Conservation (phyloP, 1,139 yeast species). For the Taphrina communis region DNA sequence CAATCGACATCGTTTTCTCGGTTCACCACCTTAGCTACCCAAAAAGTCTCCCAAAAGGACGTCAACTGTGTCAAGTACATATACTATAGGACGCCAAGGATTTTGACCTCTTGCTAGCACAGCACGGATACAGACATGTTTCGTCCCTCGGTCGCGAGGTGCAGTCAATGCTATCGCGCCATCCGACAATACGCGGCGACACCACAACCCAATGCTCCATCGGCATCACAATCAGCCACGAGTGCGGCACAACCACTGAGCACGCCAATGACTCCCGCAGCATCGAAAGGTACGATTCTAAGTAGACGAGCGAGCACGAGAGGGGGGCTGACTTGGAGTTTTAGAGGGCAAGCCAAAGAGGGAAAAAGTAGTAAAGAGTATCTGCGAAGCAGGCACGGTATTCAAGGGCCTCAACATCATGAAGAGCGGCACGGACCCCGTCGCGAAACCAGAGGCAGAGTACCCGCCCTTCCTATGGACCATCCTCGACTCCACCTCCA, state of each 20-base stretch:
- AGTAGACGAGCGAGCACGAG: background rate
- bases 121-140: background rate
- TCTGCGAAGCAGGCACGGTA: slow-evolving; percentile 65
- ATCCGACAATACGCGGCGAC: slow-evolving; percentile 5
- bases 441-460: slow-evolving; percentile 83
- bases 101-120: background rate
- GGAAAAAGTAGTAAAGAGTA: slow-evolving; percentile 30
- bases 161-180: background rate
- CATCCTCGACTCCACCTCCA: slow-evolving; percentile 49
- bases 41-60: background rate
- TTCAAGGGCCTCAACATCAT: slow-evolving; percentile 73
- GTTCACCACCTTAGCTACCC: no score
- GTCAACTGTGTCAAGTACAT: background rate
- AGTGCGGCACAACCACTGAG: slow-evolving; percentile 22
- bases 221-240: slow-evolving; percentile 28
- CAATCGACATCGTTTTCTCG: slow-evolving; percentile 1
- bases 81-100: background rate
- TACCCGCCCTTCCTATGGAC: slow-evolving; percentile 97
- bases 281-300: background rate
- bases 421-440: slow-evolving; percentile 84
- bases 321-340: background rate
- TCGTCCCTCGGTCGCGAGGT: background rate
- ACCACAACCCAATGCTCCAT: slow-evolving; percentile 23
- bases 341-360: slow-evolving; percentile 11
- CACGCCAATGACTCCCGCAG: slow-evolving; percentile 20